A percentile compares a stretch with the other conserved stretches of the same genome.
These are phyloP conservation scores for Saccharomycopsis sp. DNA, from an alignment of 805 yeast genomes.

Conservation along the genomic window DNA sequence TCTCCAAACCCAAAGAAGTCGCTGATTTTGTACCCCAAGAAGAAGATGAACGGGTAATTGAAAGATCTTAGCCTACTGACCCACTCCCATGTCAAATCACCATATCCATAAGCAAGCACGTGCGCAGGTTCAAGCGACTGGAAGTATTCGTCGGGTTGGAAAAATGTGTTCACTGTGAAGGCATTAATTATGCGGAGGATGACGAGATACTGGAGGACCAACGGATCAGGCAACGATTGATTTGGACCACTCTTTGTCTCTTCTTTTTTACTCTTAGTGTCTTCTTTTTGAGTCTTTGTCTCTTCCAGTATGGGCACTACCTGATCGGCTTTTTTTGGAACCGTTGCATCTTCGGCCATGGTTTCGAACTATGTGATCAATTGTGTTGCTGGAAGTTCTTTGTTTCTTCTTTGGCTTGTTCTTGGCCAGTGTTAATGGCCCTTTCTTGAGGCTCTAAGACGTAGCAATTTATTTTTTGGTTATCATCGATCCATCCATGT, in stretches of 20 bases:
- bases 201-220: conserved; percentile 29
- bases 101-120: conserved; percentile 62
- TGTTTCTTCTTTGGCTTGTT: too few relatives aligned
- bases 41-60: conserved; percentile 71
- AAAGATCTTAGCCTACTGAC: conserved; percentile 63
- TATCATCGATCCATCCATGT: too few relatives aligned
- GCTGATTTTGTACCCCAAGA: conserved; percentile 35
- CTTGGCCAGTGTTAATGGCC: too few relatives aligned
- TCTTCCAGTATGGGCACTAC: too few relatives aligned
- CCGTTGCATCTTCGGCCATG: too few relatives aligned
- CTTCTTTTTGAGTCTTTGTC: neutral
- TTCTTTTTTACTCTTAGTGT: neutral
- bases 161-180: conserved; percentile 60
- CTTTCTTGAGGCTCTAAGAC: too few relatives aligned
- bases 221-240: conserved; percentile 10
- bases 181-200: conserved; percentile 56
- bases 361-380: too few relatives aligned
- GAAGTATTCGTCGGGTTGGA: conserved; percentile 95
- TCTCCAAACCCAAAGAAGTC: conserved; percentile 31
- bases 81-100: conserved; percentile 96
- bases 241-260: neutral
- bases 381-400: too few relatives aligned
- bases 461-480: too few relatives aligned
- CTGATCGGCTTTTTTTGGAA: too few relatives aligned
- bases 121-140: conserved; percentile 94